Base-by-base conservation (phyloP, 768 basidiomycete species). In the Pisolithus orientalis region DNA sequence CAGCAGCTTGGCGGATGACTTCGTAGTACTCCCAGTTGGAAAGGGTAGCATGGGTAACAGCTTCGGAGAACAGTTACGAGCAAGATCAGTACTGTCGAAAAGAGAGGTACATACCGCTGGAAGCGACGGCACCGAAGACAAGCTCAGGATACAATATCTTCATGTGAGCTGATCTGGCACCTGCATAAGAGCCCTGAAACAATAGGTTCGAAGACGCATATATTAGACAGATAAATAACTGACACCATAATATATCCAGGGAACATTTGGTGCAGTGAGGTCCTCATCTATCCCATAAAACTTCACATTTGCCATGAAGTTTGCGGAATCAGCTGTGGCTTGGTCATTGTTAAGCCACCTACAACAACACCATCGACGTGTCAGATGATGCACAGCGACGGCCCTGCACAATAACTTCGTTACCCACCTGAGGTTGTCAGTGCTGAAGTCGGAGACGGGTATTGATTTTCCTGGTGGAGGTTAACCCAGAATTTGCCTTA, bases 161-260 rank as follows among this genome's bases (percentile, higher is more conserved):
- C 87, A 95, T 92, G 61, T 95, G 90, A 0, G 94, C 94, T 0
- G 93, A 85, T 11, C 94, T 84, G 7, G 94, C 94, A 54, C 94
- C 94, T 9, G 93, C 93, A 59, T 95, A 95, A 1, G 90, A 93
- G 7, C 89, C 87, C 85, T 87, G 58, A 5, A 39, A 56, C 28
- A n/a, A 9, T 3, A 57, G 32, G 56, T 40, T 32, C 49, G 27
- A n/a, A 0, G 10, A 37, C 14, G 38, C 4, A 21, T 16, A n/a
- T 7, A 49, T n/a, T 27, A 37, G 1, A 24, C 17, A 44, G 49
- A 53, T 25, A 48, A 24, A 55, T 59, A 16, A 54, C 81, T 39
- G 65, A 91, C 94, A 13, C 95, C 95, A 61, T 95, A 95, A 65
- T 95, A 93, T 51, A 93, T 91, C 90, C 90, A 93, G 8, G 90